Conservation (phyloP, 148 eudicot genomes). For the Polygonum aviculare region DNA sequence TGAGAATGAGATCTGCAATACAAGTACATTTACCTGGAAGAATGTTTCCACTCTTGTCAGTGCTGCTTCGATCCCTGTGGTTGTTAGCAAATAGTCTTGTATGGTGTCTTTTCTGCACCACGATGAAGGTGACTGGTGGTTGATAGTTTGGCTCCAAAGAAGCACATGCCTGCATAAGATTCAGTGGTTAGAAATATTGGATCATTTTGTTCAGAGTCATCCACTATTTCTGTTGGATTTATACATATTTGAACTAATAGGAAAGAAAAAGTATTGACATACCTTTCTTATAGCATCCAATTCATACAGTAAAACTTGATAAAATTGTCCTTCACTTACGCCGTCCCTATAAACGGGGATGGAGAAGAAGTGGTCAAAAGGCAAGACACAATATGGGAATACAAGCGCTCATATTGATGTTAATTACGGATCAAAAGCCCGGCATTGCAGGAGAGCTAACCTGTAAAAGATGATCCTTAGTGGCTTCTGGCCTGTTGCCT, state of each 20-base stretch:
- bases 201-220: neutral
- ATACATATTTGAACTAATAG: neutral
- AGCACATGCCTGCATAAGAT: slow-evolving; percentile 58
- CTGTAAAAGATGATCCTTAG: slow-evolving; percentile 65
- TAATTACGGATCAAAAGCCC: neutral
- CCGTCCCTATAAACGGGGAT: slow-evolving; percentile 48
- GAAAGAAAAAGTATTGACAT: neutral
- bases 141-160: slow-evolving; percentile 66
- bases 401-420: neutral
- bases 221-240: neutral
- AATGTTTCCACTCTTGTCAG: slow-evolving; percentile 63
- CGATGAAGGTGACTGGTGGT: slow-evolving; percentile 77
- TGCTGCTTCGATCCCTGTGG: slow-evolving; percentile 49
- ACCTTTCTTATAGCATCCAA: slow-evolving; percentile 75
- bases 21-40: slow-evolving; percentile 38
- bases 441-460: slow-evolving; percentile 10
- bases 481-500: slow-evolving; percentile 71
- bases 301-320: slow-evolving; percentile 68
- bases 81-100: slow-evolving; percentile 68
- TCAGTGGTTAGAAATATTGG: neutral
- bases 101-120: slow-evolving; percentile 84
- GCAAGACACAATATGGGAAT: neutral
- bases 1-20: neutral
- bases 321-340: slow-evolving; percentile 92
- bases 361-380: neutral